Percentiles rank a stretch among this genome's conserved stretches.
phyloP scores from a whole-genome alignment of 768 basidiomycete genomes.

The Leccinum truebloodii region DNA sequence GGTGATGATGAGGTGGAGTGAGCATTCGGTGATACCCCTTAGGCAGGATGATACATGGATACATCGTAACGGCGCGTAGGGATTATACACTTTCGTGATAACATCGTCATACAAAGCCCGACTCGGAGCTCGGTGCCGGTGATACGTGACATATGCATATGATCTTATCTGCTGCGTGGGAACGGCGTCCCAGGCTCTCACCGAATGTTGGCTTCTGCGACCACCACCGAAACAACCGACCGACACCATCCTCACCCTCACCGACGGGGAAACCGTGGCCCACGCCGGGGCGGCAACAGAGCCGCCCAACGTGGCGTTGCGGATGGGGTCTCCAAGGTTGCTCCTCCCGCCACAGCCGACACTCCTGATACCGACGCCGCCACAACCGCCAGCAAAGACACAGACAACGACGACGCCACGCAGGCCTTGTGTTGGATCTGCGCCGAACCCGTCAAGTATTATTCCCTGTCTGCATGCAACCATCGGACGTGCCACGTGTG shows the following conservation, averaged over 20 bases:
- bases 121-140: too few relatives aligned
- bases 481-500: constrained; percentile 97
- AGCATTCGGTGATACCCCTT: neutral
- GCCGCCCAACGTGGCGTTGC: constrained; percentile 1
- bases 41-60: too few relatives aligned
- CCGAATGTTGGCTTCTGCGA: constrained; percentile 18
- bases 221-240: constrained; percentile 16
- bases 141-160: too few relatives aligned
- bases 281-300: constrained; percentile 23
- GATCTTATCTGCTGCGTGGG: neutral
- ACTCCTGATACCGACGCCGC: neutral
- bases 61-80: too few relatives aligned
- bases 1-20: neutral
- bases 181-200: neutral
- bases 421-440: constrained; percentile 82
- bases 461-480: constrained; percentile 85
- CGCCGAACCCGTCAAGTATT: constrained; percentile 91
- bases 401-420: constrained; percentile 36
- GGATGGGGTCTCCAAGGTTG: neutral
- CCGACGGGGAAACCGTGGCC: constrained; percentile 21
- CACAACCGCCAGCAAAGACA: constrained; percentile 11
- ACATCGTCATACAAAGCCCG: too few relatives aligned
- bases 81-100: too few relatives aligned
- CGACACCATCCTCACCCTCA: constrained; percentile 2
- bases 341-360: neutral